phyloP scores from a whole-genome alignment of 1,139 yeast species.

The Hansenula lynferdii region DNA sequence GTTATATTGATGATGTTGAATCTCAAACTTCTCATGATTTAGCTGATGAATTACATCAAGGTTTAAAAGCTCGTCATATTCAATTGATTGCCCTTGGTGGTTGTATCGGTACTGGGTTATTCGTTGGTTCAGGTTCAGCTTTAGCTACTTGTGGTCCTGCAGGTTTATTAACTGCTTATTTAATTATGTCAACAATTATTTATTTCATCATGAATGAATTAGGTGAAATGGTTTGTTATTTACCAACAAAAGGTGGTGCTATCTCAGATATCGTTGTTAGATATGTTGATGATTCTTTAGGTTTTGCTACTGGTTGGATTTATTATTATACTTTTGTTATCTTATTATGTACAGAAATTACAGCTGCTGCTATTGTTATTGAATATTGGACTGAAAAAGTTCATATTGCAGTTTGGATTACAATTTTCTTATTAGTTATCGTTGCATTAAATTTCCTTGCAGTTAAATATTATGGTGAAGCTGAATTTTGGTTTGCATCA shows the following conservation, averaged over 20 bases:
- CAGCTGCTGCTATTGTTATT: conserved; percentile 70
- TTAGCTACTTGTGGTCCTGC: conserved; percentile 49
- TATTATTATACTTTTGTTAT: conserved; percentile 73
- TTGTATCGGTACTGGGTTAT: conserved; percentile 49
- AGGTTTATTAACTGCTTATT: conserved; percentile 43
- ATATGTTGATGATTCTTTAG: conserved; percentile 63
- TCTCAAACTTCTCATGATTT: conserved; percentile 2
- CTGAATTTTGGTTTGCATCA: conserved; percentile 75
- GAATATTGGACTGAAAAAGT: conserved; percentile 76
- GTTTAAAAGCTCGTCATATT: conserved; percentile 43
- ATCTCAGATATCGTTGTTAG: conserved; percentile 47
- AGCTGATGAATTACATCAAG: conserved; percentile 16
- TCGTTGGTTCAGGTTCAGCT: conserved; percentile 45
- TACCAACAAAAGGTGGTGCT: conserved; percentile 47
- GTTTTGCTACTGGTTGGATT: conserved; percentile 74
- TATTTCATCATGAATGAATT: conserved; percentile 53
- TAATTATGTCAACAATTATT: conserved; percentile 46
- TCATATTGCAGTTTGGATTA: conserved; percentile 56
- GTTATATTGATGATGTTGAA: conserved; percentile 7
- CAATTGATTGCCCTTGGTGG: conserved; percentile 57
- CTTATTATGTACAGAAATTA: conserved; percentile 73
- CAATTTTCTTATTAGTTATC: conserved; percentile 57
- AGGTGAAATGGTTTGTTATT: conserved; percentile 58
- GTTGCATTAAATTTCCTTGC: conserved; percentile 62
- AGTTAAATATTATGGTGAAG: conserved; percentile 69